phyloP scores from a whole-genome alignment of 148 eudicot genomes.

The Rhododendron vialii region DNA sequence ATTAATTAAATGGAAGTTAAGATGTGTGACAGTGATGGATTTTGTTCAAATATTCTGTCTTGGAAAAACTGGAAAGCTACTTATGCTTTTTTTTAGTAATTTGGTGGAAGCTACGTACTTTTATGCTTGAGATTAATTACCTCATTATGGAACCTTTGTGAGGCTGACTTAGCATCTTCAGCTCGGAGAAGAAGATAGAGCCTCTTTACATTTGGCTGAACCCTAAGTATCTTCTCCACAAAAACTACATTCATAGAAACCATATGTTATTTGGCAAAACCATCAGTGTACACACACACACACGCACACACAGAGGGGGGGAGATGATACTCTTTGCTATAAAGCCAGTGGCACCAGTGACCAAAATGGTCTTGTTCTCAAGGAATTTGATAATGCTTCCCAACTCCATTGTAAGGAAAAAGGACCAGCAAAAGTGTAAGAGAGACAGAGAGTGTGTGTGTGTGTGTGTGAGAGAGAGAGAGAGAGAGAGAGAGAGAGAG shows the following conservation, averaged over 20 bases:
- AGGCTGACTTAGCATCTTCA: conserved; percentile 13
- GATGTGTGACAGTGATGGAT: neutral
- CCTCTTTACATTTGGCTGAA: conserved; percentile 33
- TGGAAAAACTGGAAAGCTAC: neutral
- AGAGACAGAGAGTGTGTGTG: neutral
- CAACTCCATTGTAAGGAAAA: conserved; percentile 36
- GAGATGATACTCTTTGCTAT: conserved; percentile 52
- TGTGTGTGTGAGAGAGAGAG: neutral
- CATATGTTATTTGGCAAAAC: neutral
- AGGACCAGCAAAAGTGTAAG: neutral
- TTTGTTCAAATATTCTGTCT: neutral
- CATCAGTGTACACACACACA: neutral
- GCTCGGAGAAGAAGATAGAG: conserved; percentile 34
- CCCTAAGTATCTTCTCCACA: conserved; percentile 37
- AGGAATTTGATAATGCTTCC: conserved; percentile 42
- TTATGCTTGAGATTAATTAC: neutral
- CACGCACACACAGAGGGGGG: neutral
- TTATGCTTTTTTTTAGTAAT: no score
- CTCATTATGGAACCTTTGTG: conserved; percentile 22
- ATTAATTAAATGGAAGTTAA: no score
- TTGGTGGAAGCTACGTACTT: no score
- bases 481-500: neutral
- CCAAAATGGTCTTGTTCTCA: conserved; percentile 44
- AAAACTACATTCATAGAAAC: conserved; percentile 2
- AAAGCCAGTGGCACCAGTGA: conserved; percentile 66